Base-by-base conservation (phyloP, 2,329 filamentous ascomycete species). In the Cercospora zeina region DNA sequence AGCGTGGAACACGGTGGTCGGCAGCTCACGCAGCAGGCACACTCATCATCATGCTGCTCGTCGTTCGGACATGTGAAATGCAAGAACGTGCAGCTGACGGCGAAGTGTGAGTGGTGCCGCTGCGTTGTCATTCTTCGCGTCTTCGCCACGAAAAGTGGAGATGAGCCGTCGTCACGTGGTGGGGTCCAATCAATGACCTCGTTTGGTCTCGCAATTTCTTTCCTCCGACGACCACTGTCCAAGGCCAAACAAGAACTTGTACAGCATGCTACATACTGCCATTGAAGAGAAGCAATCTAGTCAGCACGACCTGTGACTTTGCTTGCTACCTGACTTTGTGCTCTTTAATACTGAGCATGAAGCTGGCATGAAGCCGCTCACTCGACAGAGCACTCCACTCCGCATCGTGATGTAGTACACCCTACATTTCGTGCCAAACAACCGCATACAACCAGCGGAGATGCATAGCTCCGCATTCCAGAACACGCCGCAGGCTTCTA, bases 141-240 rank as follows among this genome's bases (percentile, higher is more conserved):
- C 49, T 31, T 51, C 49, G 49, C 49, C 49, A 31, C 49, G 42
- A 51, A 51, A 51, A 51, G 49, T 51, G 49, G 49, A 51, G 49
- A 51, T 51, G 21, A 14, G 42, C 24, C 13, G 19, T 19, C 4
- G 42, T 47, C 42, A 47, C 42, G 42, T 47, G 42, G 21, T 9
- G 21, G 42, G 42, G 42, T 47, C 9, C 31, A 34, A 34, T 13
- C 8, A 8, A 27, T 27, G 31, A 13, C 8, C 42, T 47, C 42
- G 42, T 47, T 47, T 21, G 24, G 42, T 24, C 21, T 24, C 42
- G 39, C 39, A 45, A 45, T 21, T 19, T 45, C 39, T 21, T 45
- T 45, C 16, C 19, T 45, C 39, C 39, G 39, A 36, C 11, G 14
- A 1, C 34, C 3, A 14, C 13, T 14, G 34, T 14, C 4, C 24